Percentiles rank a stretch among this genome's conserved stretches.
phyloP scores from a whole-genome alignment of 148 eudicot genomes.

The Amaranthus cruentus region DNA sequence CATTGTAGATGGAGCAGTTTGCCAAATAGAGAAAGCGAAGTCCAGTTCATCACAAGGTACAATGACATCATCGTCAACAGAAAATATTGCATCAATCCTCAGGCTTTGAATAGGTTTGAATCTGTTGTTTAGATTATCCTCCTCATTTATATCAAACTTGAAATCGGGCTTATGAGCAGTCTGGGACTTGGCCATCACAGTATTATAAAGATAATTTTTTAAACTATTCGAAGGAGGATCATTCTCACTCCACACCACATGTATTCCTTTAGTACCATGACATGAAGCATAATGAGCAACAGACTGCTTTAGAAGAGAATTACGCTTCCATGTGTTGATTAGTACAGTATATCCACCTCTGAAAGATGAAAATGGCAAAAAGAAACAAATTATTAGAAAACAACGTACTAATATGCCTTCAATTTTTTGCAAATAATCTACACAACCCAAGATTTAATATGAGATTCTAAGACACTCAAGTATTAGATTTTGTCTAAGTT shows the following conservation, averaged over 20 bases:
- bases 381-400: conserved; percentile 5
- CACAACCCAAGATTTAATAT: neutral
- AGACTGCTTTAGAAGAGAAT: conserved; percentile 64
- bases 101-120: conserved; percentile 56
- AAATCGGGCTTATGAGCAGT: conserved; percentile 45
- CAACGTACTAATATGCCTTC: neutral
- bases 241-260: conserved; percentile 73
- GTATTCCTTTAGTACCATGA: conserved; percentile 63
- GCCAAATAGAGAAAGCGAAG: conserved; percentile 76
- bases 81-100: conserved; percentile 65
- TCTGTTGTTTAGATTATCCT: conserved; percentile 65
- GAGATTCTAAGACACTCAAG: neutral
- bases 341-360: conserved; percentile 72
- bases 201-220: conserved; percentile 37
- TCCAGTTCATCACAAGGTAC: conserved; percentile 61
- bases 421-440: neutral
- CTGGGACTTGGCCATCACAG: conserved; percentile 42
- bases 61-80: conserved; percentile 73
- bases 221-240: conserved; percentile 54
- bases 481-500: neutral
- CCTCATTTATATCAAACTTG: conserved; percentile 56
- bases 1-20: conserved; percentile 69
- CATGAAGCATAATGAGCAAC: conserved; percentile 78
- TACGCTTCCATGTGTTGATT: conserved; percentile 75
- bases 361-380: conserved; percentile 10